A percentile compares a stretch with the other conserved stretches of the same genome.
Conservation (phyloP, 805 yeast genomes). For the Cyberlindnera veronae region DNA sequence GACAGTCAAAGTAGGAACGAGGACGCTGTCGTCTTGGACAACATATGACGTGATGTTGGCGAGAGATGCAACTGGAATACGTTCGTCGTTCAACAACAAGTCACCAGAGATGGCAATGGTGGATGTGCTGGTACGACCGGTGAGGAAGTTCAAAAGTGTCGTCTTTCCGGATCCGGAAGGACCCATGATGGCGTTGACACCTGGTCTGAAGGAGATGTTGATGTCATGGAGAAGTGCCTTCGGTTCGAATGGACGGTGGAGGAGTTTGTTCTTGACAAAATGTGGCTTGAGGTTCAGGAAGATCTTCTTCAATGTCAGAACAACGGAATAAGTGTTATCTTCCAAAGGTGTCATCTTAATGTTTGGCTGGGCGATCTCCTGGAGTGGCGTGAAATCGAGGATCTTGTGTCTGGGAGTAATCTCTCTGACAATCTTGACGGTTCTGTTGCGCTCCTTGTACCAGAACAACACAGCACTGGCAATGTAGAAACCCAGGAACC, state of each 20-base stretch:
- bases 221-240: conserved; percentile 29
- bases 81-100: conserved; percentile 40
- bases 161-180: conserved; percentile 83
- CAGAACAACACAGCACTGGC: conserved; percentile 45
- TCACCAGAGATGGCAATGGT: conserved; percentile 34
- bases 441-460: conserved; percentile 35
- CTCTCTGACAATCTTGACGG: conserved; percentile 21
- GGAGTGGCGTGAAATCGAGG: neutral
- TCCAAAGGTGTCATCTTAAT: neutral
- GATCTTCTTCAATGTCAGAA: conserved; percentile 7
- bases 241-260: conserved; percentile 7
- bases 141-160: conserved; percentile 57
- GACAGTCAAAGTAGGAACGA: conserved; percentile 70
- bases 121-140: conserved; percentile 46
- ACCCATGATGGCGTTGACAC: conserved; percentile 73
- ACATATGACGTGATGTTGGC: conserved; percentile 62
- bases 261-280: conserved; percentile 3
- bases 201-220: conserved; percentile 70
- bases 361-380: neutral
- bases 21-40: conserved; percentile 73
- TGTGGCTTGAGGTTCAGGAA: conserved; percentile 14
- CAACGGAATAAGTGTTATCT: too few relatives aligned
- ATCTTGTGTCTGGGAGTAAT: conserved; percentile 5
- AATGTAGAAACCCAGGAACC: conserved; percentile 52
- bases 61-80: conserved; percentile 31